Percentiles rank a stretch among this genome's conserved stretches.
Evolutionary conservation across 305 asterid species (phyloP).

Genomic region (Lippia alba): DNA sequence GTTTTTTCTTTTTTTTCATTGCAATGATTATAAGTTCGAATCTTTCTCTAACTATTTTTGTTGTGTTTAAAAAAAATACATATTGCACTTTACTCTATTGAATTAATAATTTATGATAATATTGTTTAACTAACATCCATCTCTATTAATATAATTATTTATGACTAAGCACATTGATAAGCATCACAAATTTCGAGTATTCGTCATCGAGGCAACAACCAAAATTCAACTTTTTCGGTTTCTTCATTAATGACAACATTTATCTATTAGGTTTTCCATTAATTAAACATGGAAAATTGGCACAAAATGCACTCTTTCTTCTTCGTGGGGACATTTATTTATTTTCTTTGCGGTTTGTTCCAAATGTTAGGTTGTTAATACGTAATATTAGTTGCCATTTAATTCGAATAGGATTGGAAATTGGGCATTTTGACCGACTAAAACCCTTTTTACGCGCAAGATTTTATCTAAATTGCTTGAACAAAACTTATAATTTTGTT

Average conservation of each 20-base stretch:
- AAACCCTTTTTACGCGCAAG: too few species aligned
- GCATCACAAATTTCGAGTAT: conserved; percentile 2
- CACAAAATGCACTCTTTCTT: background rate
- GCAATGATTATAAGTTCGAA: too few species aligned
- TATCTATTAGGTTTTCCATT: background rate
- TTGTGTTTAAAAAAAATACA: background rate
- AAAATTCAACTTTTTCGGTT: background rate
- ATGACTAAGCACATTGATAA: background rate
- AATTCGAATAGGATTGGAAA: too few species aligned
- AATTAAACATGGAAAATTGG: background rate
- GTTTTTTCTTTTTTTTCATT: too few species aligned
- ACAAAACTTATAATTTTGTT: too few species aligned
- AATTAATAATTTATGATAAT: background rate
- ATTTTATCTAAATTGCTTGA: too few species aligned
- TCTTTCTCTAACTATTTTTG: too few species aligned
- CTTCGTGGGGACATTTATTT: too few species aligned
- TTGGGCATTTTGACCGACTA: too few species aligned
- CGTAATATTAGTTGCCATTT: too few species aligned
- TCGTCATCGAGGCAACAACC: background rate
- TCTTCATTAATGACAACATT: background rate
- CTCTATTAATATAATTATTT: background rate
- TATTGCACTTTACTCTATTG: background rate
- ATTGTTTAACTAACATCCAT: conserved; percentile 9
- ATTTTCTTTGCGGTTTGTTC: too few species aligned
- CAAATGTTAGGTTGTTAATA: too few species aligned